Conservation (phyloP, 345 rosid species). For the Eucalyptus coolabah region DNA sequence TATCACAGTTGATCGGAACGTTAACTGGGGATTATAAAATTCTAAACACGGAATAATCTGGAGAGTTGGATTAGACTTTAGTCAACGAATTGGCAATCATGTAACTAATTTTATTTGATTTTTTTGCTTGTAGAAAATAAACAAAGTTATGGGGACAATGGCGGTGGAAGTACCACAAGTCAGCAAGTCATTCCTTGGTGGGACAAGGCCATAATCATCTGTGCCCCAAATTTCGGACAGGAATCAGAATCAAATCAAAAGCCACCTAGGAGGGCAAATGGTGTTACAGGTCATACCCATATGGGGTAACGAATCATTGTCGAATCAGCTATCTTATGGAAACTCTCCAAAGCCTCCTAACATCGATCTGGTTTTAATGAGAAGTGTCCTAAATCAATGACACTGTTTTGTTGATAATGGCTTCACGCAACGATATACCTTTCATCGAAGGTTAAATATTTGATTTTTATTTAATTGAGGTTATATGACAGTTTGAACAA, state of each 20-base stretch:
- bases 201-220: not conserved
- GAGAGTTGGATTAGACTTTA: not conserved
- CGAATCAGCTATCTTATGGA: not conserved
- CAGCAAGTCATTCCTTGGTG: not conserved
- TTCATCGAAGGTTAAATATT: not conserved
- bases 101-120: not conserved
- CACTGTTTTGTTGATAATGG: not conserved
- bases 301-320: not conserved
- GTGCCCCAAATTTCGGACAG: not conserved
- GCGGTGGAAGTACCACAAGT: not conserved
- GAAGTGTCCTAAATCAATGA: not conserved
- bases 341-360: not conserved
- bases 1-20: not conserved
- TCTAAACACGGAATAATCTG: not conserved
- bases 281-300: not conserved
- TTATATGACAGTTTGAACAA: not conserved
- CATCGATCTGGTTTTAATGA: not conserved
- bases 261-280: not conserved
- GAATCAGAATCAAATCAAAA: not conserved
- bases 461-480: not conserved
- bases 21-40: not conserved
- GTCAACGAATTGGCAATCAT: not conserved
- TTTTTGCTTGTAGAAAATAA: not conserved
- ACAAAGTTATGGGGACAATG: not conserved
- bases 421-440: not conserved